Evolutionary conservation across 352 stramenopile genomes (phyloP).

Genomic region (Phytopythium kandeliae): DNA sequence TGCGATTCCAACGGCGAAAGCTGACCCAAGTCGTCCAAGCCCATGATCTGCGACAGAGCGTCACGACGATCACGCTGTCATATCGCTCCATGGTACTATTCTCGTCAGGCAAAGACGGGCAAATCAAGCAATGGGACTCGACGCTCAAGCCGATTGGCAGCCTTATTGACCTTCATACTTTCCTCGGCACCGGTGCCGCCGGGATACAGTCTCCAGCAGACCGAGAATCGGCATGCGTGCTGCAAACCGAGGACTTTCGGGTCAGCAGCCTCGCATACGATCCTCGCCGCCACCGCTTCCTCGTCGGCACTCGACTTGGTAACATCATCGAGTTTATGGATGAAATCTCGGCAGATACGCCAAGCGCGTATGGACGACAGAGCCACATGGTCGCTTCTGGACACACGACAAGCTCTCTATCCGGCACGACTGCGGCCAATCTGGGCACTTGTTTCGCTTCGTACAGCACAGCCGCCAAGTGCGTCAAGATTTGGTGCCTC

Average conservation of each 20-base stretch:
- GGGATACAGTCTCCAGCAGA: background rate
- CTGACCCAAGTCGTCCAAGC: conserved; percentile 55
- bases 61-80: conserved; percentile 50
- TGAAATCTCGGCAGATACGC: conserved; percentile 1
- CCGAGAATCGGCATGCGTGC: background rate
- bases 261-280: conserved; percentile 72
- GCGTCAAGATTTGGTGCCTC: conserved; percentile 59
- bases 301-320: conserved; percentile 50
- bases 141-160: conserved; percentile 68
- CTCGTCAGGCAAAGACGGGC: conserved; percentile 64
- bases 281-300: conserved; percentile 29
- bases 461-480: conserved; percentile 29
- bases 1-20: conserved; percentile 62
- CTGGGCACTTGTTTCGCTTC: conserved; percentile 45
- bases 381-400: conserved; percentile 43
- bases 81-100: conserved; percentile 78
- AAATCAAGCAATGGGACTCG: conserved; percentile 80
- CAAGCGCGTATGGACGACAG: background rate
- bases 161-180: conserved; percentile 46
- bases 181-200: conserved; percentile 6
- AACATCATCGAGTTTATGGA: conserved; percentile 56
- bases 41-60: conserved; percentile 38
- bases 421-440: conserved; percentile 16
- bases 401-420: conserved; percentile 21
- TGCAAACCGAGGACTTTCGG: conserved; percentile 44